A percentile compares a stretch with the other conserved stretches of the same genome.
These are phyloP conservation scores for Gymnopilus dilepis DNA, from an alignment of 768 basidiomycete genomes.

Conservation along the genomic window DNA sequence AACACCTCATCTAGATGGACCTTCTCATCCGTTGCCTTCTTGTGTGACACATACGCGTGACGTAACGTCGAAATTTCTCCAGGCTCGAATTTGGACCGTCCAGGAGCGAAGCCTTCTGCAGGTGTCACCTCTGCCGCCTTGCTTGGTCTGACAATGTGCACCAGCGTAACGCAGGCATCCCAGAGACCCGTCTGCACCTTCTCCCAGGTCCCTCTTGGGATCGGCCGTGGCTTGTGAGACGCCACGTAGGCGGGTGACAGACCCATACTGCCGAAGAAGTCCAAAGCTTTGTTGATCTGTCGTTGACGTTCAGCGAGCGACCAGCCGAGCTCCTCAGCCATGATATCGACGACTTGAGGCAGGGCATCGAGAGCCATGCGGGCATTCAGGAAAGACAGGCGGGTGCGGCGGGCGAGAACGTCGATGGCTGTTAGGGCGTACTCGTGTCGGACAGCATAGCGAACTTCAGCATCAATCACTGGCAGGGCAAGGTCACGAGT, in stretches of 20 bases:
- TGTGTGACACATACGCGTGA: slow-evolving; percentile 39
- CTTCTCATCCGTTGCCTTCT: slow-evolving; percentile 32
- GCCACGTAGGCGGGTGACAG: slow-evolving; percentile 56
- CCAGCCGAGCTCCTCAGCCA: slow-evolving; percentile 89
- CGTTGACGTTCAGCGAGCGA: slow-evolving; percentile 54
- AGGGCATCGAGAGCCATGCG: slow-evolving; percentile 84
- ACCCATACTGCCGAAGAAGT: slow-evolving; percentile 87
- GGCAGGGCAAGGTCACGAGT: background rate
- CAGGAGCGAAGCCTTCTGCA: slow-evolving; percentile 30
- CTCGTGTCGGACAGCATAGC: slow-evolving; percentile 87
- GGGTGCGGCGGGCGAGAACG: slow-evolving; percentile 89
- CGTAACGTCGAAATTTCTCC: slow-evolving; percentile 48
- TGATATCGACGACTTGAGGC: slow-evolving; percentile 88
- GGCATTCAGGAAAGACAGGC: slow-evolving; percentile 92
- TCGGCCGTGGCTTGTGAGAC: slow-evolving; percentile 28
- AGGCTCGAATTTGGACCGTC: slow-evolving; percentile 50
- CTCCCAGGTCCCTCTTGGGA: slow-evolving; percentile 33
- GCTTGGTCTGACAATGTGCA: slow-evolving; percentile 26
- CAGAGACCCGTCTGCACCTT: slow-evolving; percentile 31
- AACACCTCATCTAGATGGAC: slow-evolving; percentile 46
- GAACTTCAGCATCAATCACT: slow-evolving; percentile 93
- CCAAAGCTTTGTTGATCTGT: slow-evolving; percentile 64
- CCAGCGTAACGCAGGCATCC: slow-evolving; percentile 47
- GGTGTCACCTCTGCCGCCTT: slow-evolving; percentile 11
- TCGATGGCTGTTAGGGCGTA: slow-evolving; percentile 93